A percentile compares a stretch with the other conserved stretches of the same genome.
These are phyloP conservation scores for Lithohypha guttulata DNA, from an alignment of 2,329 filamentous ascomycete genomes.

Conservation along the genomic window DNA sequence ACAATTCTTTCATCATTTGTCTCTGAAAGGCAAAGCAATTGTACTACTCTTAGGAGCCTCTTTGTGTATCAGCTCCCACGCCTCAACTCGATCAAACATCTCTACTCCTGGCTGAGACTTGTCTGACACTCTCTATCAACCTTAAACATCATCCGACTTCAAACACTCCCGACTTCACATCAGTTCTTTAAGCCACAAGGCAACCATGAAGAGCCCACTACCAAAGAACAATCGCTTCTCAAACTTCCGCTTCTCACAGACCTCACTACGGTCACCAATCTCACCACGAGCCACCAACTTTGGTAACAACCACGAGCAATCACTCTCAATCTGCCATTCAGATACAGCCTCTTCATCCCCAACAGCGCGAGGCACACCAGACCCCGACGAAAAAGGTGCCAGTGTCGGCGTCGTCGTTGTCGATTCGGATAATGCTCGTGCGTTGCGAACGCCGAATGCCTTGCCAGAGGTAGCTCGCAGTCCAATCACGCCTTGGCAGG, in stretches of 20 bases:
- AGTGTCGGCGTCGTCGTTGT: neutral
- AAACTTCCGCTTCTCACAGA: conserved; percentile 7
- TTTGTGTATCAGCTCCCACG: too few species aligned
- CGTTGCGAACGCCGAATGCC: conserved; percentile 15
- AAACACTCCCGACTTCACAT: neutral
- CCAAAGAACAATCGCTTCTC: conserved; percentile 1
- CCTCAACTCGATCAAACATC: neutral
- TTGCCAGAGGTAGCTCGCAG: neutral
- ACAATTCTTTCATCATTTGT: too few species aligned
- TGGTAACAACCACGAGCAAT: neutral
- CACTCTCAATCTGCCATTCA: conserved; percentile 7
- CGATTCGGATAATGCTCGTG: conserved; percentile 6
- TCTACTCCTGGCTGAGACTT: neutral
- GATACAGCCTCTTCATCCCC: neutral
- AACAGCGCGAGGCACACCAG: conserved; percentile 9
- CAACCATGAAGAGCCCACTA: neutral
- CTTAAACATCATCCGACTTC: neutral
- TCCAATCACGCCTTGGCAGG: conserved; percentile 5
- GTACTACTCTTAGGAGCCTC: too few species aligned
- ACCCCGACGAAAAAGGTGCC: conserved; percentile 12
- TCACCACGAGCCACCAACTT: neutral
- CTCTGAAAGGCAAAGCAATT: too few species aligned
- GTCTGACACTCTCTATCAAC: neutral
- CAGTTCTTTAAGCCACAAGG: neutral
- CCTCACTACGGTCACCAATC: neutral